Base-by-base conservation (phyloP, 2,329 filamentous ascomycete genomes). In the Trichoderma breve region DNA sequence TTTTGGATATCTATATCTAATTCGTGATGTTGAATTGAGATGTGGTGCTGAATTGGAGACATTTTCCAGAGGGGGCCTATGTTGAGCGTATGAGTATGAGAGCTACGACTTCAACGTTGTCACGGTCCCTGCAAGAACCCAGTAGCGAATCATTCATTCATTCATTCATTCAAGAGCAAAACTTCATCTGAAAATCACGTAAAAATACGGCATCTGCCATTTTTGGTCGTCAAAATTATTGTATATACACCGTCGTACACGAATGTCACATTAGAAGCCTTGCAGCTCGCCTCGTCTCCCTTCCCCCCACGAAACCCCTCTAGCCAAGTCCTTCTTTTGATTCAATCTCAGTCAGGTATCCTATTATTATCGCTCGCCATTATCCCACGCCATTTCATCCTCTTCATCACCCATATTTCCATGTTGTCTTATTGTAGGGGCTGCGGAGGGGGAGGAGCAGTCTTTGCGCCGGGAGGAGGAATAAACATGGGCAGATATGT, bases 401-500 rank as follows among this genome's bases (percentile, higher is more conserved):
- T 30, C 21, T 24, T n/a, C 15, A 0, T 4, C 11, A 3, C 15
- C 4, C 63, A 57, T 5, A 14, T 18, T 9, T 21, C 2, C 26
- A 8, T 1, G 9, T 47, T 58, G 18, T 15, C 5, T 73, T 75
- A 80, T 66, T 74, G 74, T 24, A 74, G 64, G 30, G 77, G 74
- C 26, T 74, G 77, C 11, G 81, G 74, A 32, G 79, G 63, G 12
- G 80, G 75, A 5, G 80, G 75, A 53, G 77, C 80, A 62, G 82
- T 83, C 60, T 78, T 58, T 76, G 77, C 43, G 74, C 78, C 69
- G 18, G 78, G 74, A 11, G 83, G 84, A 3, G 84, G 85, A 67
- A 87, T 77, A 79, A 87, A 87, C 65, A 87, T 79, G 26, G 84
- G 85, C 68, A 87, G 81, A 74, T 87, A 87, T 66, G 83, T 85